Conservation (phyloP, 257 asterid species). For the Solanum ossicruentum region DNA sequence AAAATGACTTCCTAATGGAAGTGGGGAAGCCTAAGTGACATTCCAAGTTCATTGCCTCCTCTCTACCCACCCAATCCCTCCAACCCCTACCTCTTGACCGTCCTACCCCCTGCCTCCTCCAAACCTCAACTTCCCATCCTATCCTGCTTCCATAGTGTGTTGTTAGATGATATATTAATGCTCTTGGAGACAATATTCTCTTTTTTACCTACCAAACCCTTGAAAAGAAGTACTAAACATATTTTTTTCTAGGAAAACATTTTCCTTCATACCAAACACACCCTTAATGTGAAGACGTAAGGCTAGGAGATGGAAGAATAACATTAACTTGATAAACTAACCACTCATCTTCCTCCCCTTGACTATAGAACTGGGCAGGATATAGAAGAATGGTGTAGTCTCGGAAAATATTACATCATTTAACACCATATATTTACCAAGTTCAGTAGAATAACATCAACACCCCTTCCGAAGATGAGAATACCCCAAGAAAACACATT, state of each 20-base stretch:
- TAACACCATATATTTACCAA: too few relatives aligned
- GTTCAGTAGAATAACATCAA: too few relatives aligned
- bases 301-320: too few relatives aligned
- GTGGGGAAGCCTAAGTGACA: not conserved
- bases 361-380: too few relatives aligned
- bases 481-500: too few relatives aligned
- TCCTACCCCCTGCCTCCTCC: not conserved
- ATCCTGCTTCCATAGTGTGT: not conserved
- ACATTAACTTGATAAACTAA: too few relatives aligned
- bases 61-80: not conserved
- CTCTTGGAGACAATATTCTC: not conserved
- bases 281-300: not conserved
- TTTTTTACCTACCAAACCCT: not conserved
- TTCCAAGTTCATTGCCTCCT: not conserved
- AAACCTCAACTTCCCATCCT: not conserved
- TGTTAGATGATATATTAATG: not conserved
- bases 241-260: not conserved
- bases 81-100: not conserved
- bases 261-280: not conserved
- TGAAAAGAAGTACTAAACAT: not conserved
- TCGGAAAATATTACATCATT: too few relatives aligned
- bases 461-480: too few relatives aligned
- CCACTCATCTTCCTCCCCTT: too few relatives aligned
- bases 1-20: not conserved
- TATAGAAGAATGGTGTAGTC: too few relatives aligned